A percentile compares a stretch with the other conserved stretches of the same genome.
phyloP scores from a whole-genome alignment of 2,329 filamentous ascomycete species.

The Trichoderma atrobrunneum region DNA sequence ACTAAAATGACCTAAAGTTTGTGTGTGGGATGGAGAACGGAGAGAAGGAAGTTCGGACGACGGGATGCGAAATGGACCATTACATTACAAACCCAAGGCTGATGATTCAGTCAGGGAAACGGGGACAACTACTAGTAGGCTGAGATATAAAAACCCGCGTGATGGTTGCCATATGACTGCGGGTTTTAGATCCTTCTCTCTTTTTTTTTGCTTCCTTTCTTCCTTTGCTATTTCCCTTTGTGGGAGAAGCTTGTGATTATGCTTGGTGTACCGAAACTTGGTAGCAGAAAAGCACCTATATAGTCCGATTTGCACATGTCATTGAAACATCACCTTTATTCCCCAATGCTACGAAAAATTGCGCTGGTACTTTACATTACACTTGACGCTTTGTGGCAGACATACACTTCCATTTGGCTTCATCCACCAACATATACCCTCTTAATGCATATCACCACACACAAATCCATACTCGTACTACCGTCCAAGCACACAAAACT shows the following conservation, averaged over 20 bases:
- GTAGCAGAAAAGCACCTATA: background rate
- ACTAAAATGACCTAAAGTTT: background rate
- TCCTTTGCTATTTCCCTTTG: background rate
- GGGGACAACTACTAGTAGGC: background rate
- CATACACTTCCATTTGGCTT: background rate
- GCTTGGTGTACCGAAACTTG: background rate
- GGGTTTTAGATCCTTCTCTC: background rate
- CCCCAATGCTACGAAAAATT: background rate
- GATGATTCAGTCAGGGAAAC: background rate
- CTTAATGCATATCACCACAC: background rate
- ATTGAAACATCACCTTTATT: background rate
- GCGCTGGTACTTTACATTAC: background rate
- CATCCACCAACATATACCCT: background rate
- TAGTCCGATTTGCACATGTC: background rate
- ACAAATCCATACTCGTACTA: background rate
- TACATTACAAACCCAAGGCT: background rate
- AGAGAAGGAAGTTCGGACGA: constrained; percentile 10
- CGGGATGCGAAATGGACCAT: background rate
- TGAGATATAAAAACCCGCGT: constrained; percentile 1
- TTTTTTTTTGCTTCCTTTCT: background rate
- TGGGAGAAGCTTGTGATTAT: background rate
- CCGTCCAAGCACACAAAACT: background rate
- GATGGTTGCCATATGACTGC: constrained; percentile 9
- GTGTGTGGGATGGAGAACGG: background rate
- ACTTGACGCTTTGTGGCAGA: background rate